These are phyloP conservation scores for Paramecium pentaurelia DNA, from an alignment of 73 alveolate species.

Conservation along the genomic window DNA sequence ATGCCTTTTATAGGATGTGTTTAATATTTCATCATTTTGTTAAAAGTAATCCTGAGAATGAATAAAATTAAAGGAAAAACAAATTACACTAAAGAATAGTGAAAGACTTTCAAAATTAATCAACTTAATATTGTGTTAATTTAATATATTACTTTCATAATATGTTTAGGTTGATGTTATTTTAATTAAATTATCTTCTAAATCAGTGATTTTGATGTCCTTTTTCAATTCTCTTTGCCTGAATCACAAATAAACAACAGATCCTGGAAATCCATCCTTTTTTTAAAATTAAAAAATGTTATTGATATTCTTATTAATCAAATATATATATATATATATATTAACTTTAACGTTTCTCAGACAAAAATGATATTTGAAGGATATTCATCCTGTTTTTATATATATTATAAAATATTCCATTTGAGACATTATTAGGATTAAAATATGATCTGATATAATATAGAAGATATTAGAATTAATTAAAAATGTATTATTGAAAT, in stretches of 20 bases:
- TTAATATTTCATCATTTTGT: neutral
- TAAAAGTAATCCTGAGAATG: neutral
- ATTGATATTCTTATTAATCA: too few species aligned
- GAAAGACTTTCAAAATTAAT: neutral
- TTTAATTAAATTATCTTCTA: neutral
- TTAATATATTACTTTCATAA: neutral
- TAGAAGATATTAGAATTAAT: neutral
- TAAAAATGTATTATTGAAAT: too few species aligned
- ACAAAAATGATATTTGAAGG: too few species aligned
- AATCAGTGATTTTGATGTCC: neutral
- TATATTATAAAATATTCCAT: too few species aligned
- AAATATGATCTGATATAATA: neutral
- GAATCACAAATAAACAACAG: neutral
- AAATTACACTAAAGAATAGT: neutral
- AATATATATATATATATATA: too few species aligned
- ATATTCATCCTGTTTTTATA: too few species aligned
- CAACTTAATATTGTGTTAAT: neutral
- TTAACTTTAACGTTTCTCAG: too few species aligned
- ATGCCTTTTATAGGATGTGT: neutral
- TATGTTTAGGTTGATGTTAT: neutral
- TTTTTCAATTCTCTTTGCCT: neutral
- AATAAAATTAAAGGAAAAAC: neutral
- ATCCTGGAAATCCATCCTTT: conserved; percentile 17
- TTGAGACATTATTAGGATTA: too few species aligned
- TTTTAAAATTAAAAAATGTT: too few species aligned